These are phyloP conservation scores for Ceriops tagal DNA, from an alignment of 345 rosid genomes.

Conservation along the genomic window DNA sequence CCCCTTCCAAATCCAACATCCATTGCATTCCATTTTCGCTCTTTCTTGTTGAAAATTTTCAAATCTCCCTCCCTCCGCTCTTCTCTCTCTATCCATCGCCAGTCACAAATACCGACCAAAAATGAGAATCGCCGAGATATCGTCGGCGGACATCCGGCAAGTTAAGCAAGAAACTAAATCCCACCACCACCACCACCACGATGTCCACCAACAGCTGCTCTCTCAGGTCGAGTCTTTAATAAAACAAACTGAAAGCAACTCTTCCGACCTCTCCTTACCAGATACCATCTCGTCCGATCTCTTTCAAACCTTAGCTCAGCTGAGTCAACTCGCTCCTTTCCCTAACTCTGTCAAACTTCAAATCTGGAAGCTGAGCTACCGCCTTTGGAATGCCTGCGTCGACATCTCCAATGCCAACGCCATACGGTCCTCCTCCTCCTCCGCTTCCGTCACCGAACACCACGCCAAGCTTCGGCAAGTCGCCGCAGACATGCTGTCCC, in stretches of 20 bases:
- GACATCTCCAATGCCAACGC: conserved; percentile 65
- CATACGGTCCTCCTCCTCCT: conserved; percentile 40
- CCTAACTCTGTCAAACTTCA: conserved; percentile 64
- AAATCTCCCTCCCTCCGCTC: conserved; percentile 15
- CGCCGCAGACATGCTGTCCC: conserved; percentile 83
- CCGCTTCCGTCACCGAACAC: conserved; percentile 10
- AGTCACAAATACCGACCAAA: conserved; percentile 18
- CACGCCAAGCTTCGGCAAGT: conserved; percentile 60
- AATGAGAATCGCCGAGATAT: conserved; percentile 86
- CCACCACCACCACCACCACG: conserved; percentile 12
- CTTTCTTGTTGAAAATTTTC: conserved; percentile 9
- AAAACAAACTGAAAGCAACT: conserved; percentile 51
- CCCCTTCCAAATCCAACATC: conserved; percentile 1
- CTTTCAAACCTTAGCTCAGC: conserved; percentile 46
- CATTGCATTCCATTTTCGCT: background rate
- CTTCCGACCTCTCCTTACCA: conserved; percentile 31
- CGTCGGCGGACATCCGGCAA: conserved; percentile 53
- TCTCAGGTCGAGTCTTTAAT: conserved; percentile 64
- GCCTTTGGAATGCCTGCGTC: conserved; percentile 95
- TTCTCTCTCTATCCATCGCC: conserved; percentile 23
- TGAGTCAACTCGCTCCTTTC: conserved; percentile 57
- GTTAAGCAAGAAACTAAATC: conserved; percentile 1
- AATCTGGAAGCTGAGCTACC: conserved; percentile 85
- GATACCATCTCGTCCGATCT: conserved; percentile 51
- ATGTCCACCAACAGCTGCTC: conserved; percentile 36